These are phyloP conservation scores for Trapa incisa DNA, from an alignment of 345 rosid genomes.

Conservation along the genomic window DNA sequence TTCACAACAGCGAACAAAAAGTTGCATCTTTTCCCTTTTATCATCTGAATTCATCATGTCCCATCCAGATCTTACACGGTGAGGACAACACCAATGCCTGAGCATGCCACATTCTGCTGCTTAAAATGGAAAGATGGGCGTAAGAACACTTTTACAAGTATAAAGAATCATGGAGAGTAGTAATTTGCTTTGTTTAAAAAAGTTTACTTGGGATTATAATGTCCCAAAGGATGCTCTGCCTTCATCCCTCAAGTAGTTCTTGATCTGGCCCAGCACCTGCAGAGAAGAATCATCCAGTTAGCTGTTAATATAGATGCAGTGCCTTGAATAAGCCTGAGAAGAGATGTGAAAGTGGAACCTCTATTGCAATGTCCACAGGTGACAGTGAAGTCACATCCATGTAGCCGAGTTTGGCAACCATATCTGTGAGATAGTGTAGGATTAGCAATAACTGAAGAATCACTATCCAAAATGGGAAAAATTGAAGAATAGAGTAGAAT, in stretches of 20 bases:
- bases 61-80: too few species aligned
- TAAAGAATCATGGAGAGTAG: too few species aligned
- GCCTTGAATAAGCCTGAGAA: constrained; percentile 11
- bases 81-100: too few species aligned
- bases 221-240: constrained; percentile 14
- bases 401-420: constrained; percentile 59
- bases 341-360: constrained; percentile 30
- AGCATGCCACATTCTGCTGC: too few species aligned
- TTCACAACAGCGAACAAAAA: too few species aligned
- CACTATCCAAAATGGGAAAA: too few species aligned
- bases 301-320: background rate
- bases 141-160: too few species aligned
- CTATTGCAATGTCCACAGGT: constrained; percentile 65
- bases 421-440: constrained; percentile 30
- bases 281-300: constrained; percentile 1
- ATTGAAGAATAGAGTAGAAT: too few species aligned
- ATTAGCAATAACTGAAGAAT: background rate
- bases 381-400: constrained; percentile 49
- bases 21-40: too few species aligned
- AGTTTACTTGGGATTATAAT: background rate
- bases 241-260: constrained; percentile 23
- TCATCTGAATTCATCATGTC: too few species aligned
- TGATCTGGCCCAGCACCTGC: constrained; percentile 50
- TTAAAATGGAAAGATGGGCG: too few species aligned
- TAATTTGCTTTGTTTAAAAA: too few species aligned